A percentile compares a stretch with the other conserved stretches of the same genome.
Evolutionary conservation across 129 eudicot species (phyloP).

Genomic region (Centella asiatica): DNA sequence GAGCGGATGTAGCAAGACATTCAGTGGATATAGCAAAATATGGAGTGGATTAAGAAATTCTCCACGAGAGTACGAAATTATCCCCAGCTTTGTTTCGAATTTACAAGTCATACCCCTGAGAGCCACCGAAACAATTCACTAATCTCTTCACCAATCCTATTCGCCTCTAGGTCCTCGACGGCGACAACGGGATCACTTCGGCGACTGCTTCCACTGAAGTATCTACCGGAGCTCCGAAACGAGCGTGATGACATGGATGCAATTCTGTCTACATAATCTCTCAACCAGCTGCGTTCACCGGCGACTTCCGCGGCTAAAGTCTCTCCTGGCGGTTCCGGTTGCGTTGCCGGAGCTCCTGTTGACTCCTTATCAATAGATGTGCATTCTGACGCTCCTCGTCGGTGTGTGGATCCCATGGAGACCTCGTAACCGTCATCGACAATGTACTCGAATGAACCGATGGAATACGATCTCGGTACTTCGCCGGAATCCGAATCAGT

Average conservation of each 20-base stretch:
- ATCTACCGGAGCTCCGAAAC: slow-evolving; percentile 84
- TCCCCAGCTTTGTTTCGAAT: slow-evolving; percentile 23
- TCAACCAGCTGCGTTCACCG: slow-evolving; percentile 59
- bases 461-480: slow-evolving; percentile 38
- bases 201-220: slow-evolving; percentile 82
- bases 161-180: slow-evolving; percentile 57
- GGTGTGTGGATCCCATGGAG: slow-evolving; percentile 36
- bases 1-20: slow-evolving; percentile 47
- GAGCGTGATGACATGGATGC: slow-evolving; percentile 60
- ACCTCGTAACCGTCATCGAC: slow-evolving; percentile 62
- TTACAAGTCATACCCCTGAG: slow-evolving; percentile 75
- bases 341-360: background rate
- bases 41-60: slow-evolving; percentile 3
- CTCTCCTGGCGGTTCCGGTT: slow-evolving; percentile 48
- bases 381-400: slow-evolving; percentile 33
- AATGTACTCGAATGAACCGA: slow-evolving; percentile 76
- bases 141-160: slow-evolving; percentile 73
- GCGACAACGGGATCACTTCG: slow-evolving; percentile 40
- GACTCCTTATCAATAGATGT: slow-evolving; percentile 54
- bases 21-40: too few relatives aligned
- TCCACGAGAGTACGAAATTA: slow-evolving; percentile 20
- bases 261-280: slow-evolving; percentile 70
- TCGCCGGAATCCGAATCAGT: slow-evolving; percentile 21
- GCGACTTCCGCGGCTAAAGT: slow-evolving; percentile 48
- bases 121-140: slow-evolving; percentile 94